Percentiles rank a stretch among this genome's conserved stretches.
Conservation (phyloP, 805 yeast genomes). For the Suhomyces emberorum region DNA sequence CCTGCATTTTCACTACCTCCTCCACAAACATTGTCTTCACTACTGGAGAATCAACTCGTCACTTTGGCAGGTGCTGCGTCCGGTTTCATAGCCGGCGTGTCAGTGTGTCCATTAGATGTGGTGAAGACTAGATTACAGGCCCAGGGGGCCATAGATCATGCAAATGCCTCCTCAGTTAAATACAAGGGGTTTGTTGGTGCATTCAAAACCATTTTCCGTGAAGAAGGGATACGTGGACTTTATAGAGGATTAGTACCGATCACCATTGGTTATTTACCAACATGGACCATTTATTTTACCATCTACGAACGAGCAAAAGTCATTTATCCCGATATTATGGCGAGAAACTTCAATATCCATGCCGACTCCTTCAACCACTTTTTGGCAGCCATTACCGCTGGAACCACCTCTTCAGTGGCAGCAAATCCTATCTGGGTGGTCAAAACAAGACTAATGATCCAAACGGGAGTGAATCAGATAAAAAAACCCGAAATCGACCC, state of each 20-base stretch:
- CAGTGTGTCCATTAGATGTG: conserved; percentile 94
- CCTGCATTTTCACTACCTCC: background rate
- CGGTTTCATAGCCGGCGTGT: conserved; percentile 83
- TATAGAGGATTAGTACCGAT: conserved; percentile 94
- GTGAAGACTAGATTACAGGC: conserved; percentile 94
- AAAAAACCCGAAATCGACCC: conserved; percentile 18
- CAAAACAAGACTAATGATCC: conserved; percentile 90
- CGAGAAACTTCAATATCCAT: conserved; percentile 21
- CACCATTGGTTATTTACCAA: conserved; percentile 89
- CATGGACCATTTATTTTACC: conserved; percentile 95
- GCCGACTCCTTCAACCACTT: conserved; percentile 38
- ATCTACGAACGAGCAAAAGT: conserved; percentile 79
- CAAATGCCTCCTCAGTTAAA: conserved; percentile 19
- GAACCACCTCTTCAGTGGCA: conserved; percentile 74
- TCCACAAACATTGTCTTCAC: background rate
- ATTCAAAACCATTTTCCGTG: conserved; percentile 58
- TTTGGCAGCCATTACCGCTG: conserved; percentile 78
- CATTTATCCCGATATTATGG: conserved; percentile 44
- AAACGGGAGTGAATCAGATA: conserved; percentile 49
- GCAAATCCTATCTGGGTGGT: conserved; percentile 99
- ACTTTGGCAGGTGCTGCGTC: conserved; percentile 92
- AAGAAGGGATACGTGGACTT: conserved; percentile 81
- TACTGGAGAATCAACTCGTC: conserved; percentile 45
- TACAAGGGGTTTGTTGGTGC: conserved; percentile 65
- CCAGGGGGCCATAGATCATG: conserved; percentile 52